phyloP scores from a whole-genome alignment of 257 asterid genomes.

The Solanum rostratum region DNA sequence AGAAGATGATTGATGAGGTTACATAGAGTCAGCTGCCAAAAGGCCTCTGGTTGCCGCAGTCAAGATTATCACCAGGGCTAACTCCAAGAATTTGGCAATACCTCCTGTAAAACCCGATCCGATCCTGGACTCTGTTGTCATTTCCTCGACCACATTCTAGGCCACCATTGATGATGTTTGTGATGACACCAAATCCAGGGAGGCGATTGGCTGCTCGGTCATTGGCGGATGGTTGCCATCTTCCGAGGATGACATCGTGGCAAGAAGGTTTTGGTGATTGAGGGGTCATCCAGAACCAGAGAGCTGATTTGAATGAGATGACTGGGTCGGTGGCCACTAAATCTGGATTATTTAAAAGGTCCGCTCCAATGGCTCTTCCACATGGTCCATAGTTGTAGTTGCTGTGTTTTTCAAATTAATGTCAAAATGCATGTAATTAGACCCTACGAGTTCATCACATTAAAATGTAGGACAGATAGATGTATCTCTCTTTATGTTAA shows the following conservation, averaged over 20 bases:
- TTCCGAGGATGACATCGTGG: slow-evolving; percentile 21
- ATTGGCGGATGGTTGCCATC: slow-evolving; percentile 6
- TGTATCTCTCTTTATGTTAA: not conserved
- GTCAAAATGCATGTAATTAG: not conserved
- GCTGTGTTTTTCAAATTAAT: not conserved
- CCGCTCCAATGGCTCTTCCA: slow-evolving; percentile 11
- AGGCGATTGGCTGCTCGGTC: slow-evolving; percentile 11
- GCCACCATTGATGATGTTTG: slow-evolving; percentile 31
- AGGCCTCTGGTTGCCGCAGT: slow-evolving; percentile 17
- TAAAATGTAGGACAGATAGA: not conserved
- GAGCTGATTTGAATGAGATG: slow-evolving; percentile 19
- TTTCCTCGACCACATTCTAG: slow-evolving; percentile 18
- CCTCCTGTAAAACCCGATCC: slow-evolving; percentile 18
- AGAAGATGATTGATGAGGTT: not conserved
- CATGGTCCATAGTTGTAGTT: slow-evolving; percentile 24
- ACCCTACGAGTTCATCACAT: not conserved
- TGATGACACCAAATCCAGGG: slow-evolving; percentile 20
- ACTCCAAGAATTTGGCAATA: slow-evolving; percentile 14
- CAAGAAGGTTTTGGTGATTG: slow-evolving; percentile 22
- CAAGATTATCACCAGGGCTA: slow-evolving; percentile 11
- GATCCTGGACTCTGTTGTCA: not conserved
- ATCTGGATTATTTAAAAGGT: slow-evolving; percentile 19
- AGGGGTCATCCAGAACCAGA: slow-evolving; percentile 34
- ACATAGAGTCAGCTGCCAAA: not conserved
- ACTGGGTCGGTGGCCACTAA: slow-evolving; percentile 8